Evolutionary conservation across 2,329 filamentous ascomycete species (phyloP).

Genomic region (Venturia nashicola): DNA sequence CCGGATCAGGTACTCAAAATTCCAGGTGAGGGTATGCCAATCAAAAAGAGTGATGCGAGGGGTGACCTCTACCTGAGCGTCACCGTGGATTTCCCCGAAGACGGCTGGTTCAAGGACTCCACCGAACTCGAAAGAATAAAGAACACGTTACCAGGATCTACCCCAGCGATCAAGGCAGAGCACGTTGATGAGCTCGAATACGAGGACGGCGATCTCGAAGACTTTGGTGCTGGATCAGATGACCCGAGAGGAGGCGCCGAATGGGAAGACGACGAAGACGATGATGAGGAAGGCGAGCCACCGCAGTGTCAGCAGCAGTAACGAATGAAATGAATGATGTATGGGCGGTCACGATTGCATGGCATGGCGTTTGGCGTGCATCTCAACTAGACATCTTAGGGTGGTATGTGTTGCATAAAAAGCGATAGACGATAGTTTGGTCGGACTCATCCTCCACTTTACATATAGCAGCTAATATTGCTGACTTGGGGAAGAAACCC

Average conservation of each 20-base stretch:
- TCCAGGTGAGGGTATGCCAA: conserved; percentile 83
- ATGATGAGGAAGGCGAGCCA: conserved; percentile 43
- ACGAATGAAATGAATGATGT: conserved; percentile 3
- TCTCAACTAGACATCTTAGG: not conserved
- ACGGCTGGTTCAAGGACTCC: conserved; percentile 66
- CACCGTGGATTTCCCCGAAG: conserved; percentile 77
- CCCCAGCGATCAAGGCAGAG: conserved; percentile 52
- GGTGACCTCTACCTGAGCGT: conserved; percentile 83
- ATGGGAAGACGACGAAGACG: conserved; percentile 63
- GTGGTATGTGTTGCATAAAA: not conserved
- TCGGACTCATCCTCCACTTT: not conserved
- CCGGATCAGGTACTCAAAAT: conserved; percentile 81
- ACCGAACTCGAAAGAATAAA: conserved; percentile 56
- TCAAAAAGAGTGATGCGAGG: conserved; percentile 70
- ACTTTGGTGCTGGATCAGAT: conserved; percentile 63
- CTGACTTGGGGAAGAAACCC: too few relatives aligned
- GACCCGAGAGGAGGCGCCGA: conserved; percentile 55
- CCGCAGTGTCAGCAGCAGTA: conserved; percentile 67
- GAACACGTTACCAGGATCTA: conserved; percentile 55
- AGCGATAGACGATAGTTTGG: not conserved
- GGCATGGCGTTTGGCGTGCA: not conserved
- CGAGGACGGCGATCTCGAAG: conserved; percentile 71
- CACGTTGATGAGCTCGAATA: conserved; percentile 80
- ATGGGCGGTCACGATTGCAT: not conserved
- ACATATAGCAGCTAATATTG: not conserved